Percentiles rank a stretch among this genome's conserved stretches.
These are phyloP conservation scores for Pseudonitzschia pungens DNA, from an alignment of 108 stramenopile species.

Conservation along the genomic window DNA sequence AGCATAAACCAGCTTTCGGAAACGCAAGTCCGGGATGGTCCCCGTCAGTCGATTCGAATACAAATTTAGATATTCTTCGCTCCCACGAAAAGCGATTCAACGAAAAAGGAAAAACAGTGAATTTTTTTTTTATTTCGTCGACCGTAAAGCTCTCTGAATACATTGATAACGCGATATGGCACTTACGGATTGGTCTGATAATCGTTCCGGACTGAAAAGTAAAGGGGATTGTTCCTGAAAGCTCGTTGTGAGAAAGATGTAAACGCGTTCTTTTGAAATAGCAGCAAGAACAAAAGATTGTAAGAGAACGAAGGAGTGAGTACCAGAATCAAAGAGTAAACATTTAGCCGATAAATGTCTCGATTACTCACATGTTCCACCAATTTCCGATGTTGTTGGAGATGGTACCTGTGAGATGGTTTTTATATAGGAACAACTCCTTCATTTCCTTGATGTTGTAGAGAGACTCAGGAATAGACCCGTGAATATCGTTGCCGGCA, in stretches of 20 bases:
- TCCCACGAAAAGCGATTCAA: not conserved
- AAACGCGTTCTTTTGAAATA: constrained; percentile 15
- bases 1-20: constrained; percentile 29
- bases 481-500: constrained; percentile 18
- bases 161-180: too few species aligned
- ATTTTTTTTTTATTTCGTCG: too few species aligned
- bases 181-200: constrained; percentile 17
- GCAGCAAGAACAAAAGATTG: not conserved
- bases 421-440: constrained; percentile 33
- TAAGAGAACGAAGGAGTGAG: not conserved
- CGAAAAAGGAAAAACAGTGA: not conserved
- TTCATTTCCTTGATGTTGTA: constrained; percentile 23
- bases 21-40: constrained; percentile 32
- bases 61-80: constrained; percentile 49
- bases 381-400: constrained; percentile 20
- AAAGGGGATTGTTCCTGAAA: constrained; percentile 50
- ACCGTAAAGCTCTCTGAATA: too few species aligned
- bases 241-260: constrained; percentile 31
- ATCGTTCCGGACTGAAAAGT: constrained; percentile 21
- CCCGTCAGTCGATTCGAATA: constrained; percentile 40
- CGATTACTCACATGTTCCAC: constrained; percentile 10
- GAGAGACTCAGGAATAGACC: constrained; percentile 23
- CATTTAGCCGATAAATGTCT: too few species aligned
- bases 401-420: constrained; percentile 28
- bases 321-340: not conserved